Percentiles rank a stretch among this genome's conserved stretches.
phyloP scores from a whole-genome alignment of 306 rosid genomes.

The Cicer arietinum region DNA sequence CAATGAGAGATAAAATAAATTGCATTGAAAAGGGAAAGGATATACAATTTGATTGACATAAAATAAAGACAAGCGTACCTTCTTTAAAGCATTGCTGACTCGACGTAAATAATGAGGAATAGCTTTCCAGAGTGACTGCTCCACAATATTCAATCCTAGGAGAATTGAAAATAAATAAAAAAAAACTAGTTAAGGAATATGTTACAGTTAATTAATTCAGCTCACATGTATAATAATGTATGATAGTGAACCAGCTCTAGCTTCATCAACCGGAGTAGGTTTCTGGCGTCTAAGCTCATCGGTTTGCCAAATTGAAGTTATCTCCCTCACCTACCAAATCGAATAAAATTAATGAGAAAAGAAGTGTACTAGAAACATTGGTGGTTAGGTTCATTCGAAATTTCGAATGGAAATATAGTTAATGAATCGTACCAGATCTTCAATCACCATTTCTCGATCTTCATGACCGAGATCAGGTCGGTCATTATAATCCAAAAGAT shows the following conservation, averaged over 20 bases:
- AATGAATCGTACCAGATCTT: constrained; percentile 79
- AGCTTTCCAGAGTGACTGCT: constrained; percentile 97
- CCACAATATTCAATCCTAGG: constrained; percentile 90
- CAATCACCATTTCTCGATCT: constrained; percentile 86
- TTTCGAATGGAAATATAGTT: constrained; percentile 33
- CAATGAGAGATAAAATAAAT: constrained; percentile 2
- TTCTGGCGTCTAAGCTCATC: constrained; percentile 89
- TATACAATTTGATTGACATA: constrained; percentile 32
- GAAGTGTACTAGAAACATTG: constrained; percentile 10
- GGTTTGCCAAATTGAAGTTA: constrained; percentile 96
- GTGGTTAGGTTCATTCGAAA: not conserved
- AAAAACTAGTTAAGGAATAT: no score
- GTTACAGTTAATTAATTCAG: constrained; percentile 31
- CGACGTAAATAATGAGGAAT: constrained; percentile 92
- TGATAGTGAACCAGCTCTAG: constrained; percentile 53
- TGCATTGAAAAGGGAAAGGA: constrained; percentile 37
- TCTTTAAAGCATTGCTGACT: constrained; percentile 87
- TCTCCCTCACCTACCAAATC: constrained; percentile 84
- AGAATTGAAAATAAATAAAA: constrained; percentile 27
- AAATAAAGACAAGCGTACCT: constrained; percentile 55
- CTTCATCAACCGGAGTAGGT: constrained; percentile 96
- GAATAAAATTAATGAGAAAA: constrained; percentile 37
- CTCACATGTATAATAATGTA: constrained; percentile 23
- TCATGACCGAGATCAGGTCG: constrained; percentile 79
- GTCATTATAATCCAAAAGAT: constrained; percentile 81